These are phyloP conservation scores for Vairimorpha necatrix DNA, from an alignment of 371 early-diverging fungal species.

Conservation along the genomic window DNA sequence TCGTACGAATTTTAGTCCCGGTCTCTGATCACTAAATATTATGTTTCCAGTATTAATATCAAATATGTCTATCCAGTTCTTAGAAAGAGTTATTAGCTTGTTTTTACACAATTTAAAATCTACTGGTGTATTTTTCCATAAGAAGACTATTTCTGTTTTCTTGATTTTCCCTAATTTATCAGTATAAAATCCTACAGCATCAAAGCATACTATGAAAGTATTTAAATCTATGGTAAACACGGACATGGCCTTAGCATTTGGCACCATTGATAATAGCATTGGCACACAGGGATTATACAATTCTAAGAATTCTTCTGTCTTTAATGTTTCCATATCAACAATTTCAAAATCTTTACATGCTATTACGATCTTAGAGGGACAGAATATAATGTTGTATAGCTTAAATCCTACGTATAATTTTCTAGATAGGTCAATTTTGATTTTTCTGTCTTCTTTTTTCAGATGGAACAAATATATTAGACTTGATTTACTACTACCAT, in stretches of 20 bases:
- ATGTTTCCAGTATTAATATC: slow-evolving; percentile 25
- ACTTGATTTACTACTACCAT: slow-evolving; percentile 22
- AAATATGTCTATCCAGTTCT: slow-evolving; percentile 27
- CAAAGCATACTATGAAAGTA: slow-evolving; percentile 57
- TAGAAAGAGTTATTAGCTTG: slow-evolving; percentile 22
- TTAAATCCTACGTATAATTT: slow-evolving; percentile 61
- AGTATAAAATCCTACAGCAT: slow-evolving; percentile 60
- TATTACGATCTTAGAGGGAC: slow-evolving; percentile 55
- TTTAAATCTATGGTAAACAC: slow-evolving; percentile 51
- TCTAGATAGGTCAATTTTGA: slow-evolving; percentile 36
- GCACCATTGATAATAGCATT: slow-evolving; percentile 22
- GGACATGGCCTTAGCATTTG: slow-evolving; percentile 34
- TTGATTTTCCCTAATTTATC: slow-evolving; percentile 54
- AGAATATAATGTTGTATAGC: slow-evolving; percentile 51
- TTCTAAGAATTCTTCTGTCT: slow-evolving; percentile 63
- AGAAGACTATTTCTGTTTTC: slow-evolving; percentile 49
- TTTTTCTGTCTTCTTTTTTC: not conserved
- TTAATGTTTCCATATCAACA: slow-evolving; percentile 61
- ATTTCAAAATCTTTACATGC: slow-evolving; percentile 65
- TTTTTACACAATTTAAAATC: slow-evolving; percentile 37
- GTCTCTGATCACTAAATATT: slow-evolving; percentile 12
- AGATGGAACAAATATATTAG: slow-evolving; percentile 44
- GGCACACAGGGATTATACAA: slow-evolving; percentile 52
- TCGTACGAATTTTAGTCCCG: slow-evolving; percentile 27
- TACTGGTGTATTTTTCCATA: slow-evolving; percentile 51